phyloP scores from a whole-genome alignment of 306 rosid genomes.

The Casuarina glauca region DNA sequence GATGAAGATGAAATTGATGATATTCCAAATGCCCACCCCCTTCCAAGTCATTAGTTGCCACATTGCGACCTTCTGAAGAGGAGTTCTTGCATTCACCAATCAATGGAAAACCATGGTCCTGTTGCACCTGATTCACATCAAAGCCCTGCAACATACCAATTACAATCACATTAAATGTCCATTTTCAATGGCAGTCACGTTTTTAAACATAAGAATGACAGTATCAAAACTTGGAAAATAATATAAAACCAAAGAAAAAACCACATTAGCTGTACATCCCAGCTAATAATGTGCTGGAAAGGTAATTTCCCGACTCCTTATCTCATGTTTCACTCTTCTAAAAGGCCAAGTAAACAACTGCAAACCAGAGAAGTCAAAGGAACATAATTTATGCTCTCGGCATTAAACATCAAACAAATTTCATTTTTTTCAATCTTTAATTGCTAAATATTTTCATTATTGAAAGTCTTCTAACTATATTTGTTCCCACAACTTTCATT shows the following conservation, averaged over 20 bases:
- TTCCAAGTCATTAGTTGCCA: conserved; percentile 54
- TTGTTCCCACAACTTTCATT: not conserved
- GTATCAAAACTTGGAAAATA: not conserved
- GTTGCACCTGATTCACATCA: conserved; percentile 59
- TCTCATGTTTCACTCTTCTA: not conserved
- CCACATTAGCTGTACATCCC: not conserved
- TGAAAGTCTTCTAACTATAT: not conserved
- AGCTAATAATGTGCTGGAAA: not conserved
- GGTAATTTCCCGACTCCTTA: not conserved
- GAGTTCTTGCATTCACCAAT: conserved; percentile 67
- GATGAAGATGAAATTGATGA: conserved; percentile 67
- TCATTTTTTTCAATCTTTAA: not conserved
- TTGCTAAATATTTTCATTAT: not conserved
- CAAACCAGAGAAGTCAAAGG: not conserved
- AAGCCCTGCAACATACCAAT: conserved; percentile 50
- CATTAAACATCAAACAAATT: no score
- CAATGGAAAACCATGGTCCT: conserved; percentile 63
- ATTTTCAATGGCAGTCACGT: conserved; percentile 14
- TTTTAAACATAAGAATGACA: not conserved
- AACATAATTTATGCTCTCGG: not conserved
- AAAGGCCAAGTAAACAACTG: not conserved
- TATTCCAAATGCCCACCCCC: conserved; percentile 67
- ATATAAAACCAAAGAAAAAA: not conserved
- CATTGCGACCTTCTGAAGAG: conserved; percentile 52
- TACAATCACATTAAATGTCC: conserved; percentile 20